phyloP scores from a whole-genome alignment of 352 stramenopile species.

The Phytophthora tubulina region DNA sequence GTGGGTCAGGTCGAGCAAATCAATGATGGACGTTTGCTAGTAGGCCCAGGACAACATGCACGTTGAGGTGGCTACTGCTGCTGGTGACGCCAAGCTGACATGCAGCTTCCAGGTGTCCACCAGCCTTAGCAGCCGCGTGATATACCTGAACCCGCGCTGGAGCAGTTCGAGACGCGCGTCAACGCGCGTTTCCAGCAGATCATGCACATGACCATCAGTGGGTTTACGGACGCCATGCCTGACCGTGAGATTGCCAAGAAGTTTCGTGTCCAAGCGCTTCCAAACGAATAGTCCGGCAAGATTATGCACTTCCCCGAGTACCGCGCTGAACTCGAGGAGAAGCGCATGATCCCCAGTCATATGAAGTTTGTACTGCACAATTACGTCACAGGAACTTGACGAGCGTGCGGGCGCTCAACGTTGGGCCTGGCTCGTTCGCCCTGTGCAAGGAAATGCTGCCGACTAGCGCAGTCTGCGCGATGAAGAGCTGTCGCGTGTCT shows the following conservation, averaged over 20 bases:
- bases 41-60: too few species aligned
- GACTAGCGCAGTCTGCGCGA: constrained; percentile 96
- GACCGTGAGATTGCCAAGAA: constrained; percentile 94
- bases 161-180: constrained; percentile 83
- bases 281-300: constrained; percentile 93
- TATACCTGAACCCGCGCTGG: constrained; percentile 96
- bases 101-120: constrained; percentile 84
- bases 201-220: constrained; percentile 94
- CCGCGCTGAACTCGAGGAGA: constrained; percentile 95
- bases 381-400: constrained; percentile 94
- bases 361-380: constrained; percentile 99
- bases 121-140: constrained; percentile 87
- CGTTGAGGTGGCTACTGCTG: constrained; percentile 84
- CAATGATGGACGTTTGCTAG: too few species aligned
- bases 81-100: constrained; percentile 40
- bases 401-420: constrained; percentile 96
- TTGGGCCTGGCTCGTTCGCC: constrained; percentile 93
- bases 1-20: too few species aligned
- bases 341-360: constrained; percentile 83
- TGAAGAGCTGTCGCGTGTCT: constrained; percentile 87
- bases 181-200: constrained; percentile 96
- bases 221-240: constrained; percentile 95
- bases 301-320: constrained; percentile 94
- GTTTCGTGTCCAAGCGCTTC: constrained; percentile 86
- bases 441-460: constrained; percentile 92